These are phyloP conservation scores for Cylindrodendrum hubeiense DNA, from an alignment of 2,329 filamentous ascomycete species.

Conservation along the genomic window DNA sequence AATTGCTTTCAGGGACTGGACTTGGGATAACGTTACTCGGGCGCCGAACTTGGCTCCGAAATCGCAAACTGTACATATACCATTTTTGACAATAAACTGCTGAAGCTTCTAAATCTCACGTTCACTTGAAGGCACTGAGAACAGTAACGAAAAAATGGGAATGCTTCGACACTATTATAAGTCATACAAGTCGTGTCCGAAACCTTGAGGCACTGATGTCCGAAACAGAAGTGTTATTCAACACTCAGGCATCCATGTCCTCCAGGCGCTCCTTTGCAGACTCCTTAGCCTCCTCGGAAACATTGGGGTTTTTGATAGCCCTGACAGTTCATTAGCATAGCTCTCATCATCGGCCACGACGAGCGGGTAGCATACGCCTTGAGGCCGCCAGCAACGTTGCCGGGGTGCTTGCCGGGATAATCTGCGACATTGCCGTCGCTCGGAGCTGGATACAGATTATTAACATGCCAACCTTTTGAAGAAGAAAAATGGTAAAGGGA, in stretches of 20 bases:
- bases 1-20: slow-evolving; percentile 12
- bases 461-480: too few relatives aligned
- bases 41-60: not conserved
- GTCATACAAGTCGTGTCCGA: not conserved
- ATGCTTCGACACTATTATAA: not conserved
- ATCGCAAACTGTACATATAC: slow-evolving; percentile 1
- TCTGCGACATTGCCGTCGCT: too few relatives aligned
- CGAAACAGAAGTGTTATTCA: not conserved
- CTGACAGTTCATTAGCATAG: slow-evolving; percentile 45
- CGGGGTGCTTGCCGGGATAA: slow-evolving; percentile 62
- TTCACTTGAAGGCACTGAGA: not conserved
- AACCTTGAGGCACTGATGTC: not conserved
- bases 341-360: too few relatives aligned
- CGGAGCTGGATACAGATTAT: too few relatives aligned
- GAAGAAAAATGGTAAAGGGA: not conserved
- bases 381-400: slow-evolving; percentile 64
- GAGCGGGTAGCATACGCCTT: slow-evolving; percentile 58
- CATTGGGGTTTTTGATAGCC: slow-evolving; percentile 68
- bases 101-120: not conserved
- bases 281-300: slow-evolving; percentile 68
- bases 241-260: slow-evolving; percentile 22
- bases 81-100: not conserved
- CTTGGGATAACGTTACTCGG: not conserved
- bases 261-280: slow-evolving; percentile 65
- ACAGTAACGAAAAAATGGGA: too few relatives aligned